A percentile compares a stretch with the other conserved stretches of the same genome.
These are phyloP conservation scores for Fusarium secorum DNA, from an alignment of 2,329 filamentous ascomycete genomes.

Conservation along the genomic window DNA sequence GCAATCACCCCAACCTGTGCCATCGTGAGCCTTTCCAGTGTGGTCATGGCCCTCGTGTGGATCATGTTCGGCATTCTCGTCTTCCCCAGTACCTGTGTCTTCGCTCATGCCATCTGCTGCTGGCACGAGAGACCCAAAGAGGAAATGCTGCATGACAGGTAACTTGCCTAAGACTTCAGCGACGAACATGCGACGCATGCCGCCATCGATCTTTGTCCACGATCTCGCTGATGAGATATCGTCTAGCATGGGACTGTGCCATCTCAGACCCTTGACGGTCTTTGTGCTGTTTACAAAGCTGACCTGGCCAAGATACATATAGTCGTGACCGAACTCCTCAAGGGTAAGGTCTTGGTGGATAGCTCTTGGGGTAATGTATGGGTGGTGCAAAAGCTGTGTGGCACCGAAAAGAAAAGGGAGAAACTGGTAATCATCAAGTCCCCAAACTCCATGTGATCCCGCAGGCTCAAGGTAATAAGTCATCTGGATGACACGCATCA, in stretches of 20 bases:
- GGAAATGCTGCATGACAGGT: conserved; percentile 98
- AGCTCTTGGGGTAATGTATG: conserved; percentile 76
- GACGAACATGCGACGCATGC: conserved; percentile 97
- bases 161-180: conserved; percentile 92
- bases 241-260: conserved; percentile 98
- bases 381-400: conserved; percentile 86
- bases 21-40: conserved; percentile 68
- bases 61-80: conserved; percentile 57
- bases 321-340: conserved; percentile 85
- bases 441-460: conserved; percentile 97
- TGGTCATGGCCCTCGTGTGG: conserved; percentile 69
- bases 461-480: conserved; percentile 98
- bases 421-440: conserved; percentile 96
- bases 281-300: conserved; percentile 96
- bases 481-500: conserved; percentile 89
- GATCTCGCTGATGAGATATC: conserved; percentile 91
- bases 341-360: conserved; percentile 90
- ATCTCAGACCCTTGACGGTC: conserved; percentile 90
- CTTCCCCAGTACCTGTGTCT: conserved; percentile 60
- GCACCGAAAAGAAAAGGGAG: conserved; percentile 95
- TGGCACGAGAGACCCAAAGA: conserved; percentile 87
- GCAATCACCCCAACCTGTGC: conserved; percentile 88
- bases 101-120: conserved; percentile 83
- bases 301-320: conserved; percentile 91
- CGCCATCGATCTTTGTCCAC: conserved; percentile 91